Evolutionary conservation across 306 rosid genomes (phyloP), one percentile per base, ranked within the genome.

Genomic region (Casuarina equisetifolia): DNA sequence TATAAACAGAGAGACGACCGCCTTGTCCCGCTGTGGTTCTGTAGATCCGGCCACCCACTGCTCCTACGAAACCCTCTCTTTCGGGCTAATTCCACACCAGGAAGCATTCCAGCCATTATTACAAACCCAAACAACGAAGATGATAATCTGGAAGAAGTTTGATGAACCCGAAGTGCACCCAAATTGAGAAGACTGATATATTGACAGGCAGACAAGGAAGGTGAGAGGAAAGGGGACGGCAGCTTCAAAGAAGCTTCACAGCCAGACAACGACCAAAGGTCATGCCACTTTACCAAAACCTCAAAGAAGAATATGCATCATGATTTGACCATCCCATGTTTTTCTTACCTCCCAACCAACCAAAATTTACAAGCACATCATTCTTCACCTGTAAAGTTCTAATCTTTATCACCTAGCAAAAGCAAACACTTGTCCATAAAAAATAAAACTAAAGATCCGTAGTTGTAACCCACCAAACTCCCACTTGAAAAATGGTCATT

Each of bases 41-140:
- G 73, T 72, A 86, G 74, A 70, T 88, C 97, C 3, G 82, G 64
- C 44, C 15, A 63, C 32, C 76, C 76, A 61, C 84, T 82, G 68
- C 86, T 82, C 15, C 78, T 86, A 79, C 86, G 94, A 40, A 89
- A 64, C 63, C 92, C 71, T 81, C 97, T 84, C 43, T 94, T 86
- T 73, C 97, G 64, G 0, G 98, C 98, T 51, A 88, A 89, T 85
- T 93, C 97, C 53, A 93, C 98, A 74, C 98, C 98, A 2, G 97
- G 93, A 76, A 93, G 93, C 93, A 85, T 91, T 76, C 97, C 97
- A 38, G 97, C 93, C 97, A 91, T 69, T 42, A 4, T 6, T 67
- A 3, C n/a, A 1, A 20, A 10, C n/a, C 35, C 13, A 42, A n/a
- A 17, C 9, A 3, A 9, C 19, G 42, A 17, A 17, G 50, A 67